Base-by-base conservation (phyloP, 495 filamentous ascomycete genomes). In the Thermochaetoides thermophila region DNA sequence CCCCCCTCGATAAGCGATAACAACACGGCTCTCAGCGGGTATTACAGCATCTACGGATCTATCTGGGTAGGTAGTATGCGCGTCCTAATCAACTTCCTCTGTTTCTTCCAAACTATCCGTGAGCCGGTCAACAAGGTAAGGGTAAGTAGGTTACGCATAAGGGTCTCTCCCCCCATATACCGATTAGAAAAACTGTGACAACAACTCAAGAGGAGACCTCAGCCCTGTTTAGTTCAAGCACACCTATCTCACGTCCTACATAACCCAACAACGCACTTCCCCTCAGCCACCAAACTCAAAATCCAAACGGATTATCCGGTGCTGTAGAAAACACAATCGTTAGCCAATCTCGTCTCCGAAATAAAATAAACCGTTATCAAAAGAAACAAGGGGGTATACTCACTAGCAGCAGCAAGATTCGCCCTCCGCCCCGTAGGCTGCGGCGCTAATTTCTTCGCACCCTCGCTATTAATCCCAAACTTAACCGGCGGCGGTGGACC, bases 391-490 rank as follows among this genome's bases (percentile, higher is more conserved):
- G 24, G 34, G 35, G 38, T 40, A 32, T n/a, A 81, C 87, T 76
- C 79, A 97, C 89, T 97, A 48, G 89, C 89, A 70, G 87, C 78
- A 25, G 74, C 61, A 43, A 96, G 66, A 53, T 96, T 94, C 34
- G 89, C 89, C 65, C 77, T 76, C 41, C 77, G 56, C 44, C 89
- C 91, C 17, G 89, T 97, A 15, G 85, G 70, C 63, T 97, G 89
- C 19, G 86, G 81, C 38, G 72, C 69, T 46, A 96, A 59, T 51
- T 82, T 86, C 55, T 84, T 83, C 7, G 60, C 61, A 22, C 72
- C 74, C 13, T 58, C 58, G 42, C 67, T 61, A n/a, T n/a, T n/a
- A 28, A 93, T 78, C 15, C 89, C 89, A 47, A 97, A 97, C 40
- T 84, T 66, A 13, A 97, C 72, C 12, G 84, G 74, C 19, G 89